These are phyloP conservation scores for Rosellinia necatrix DNA, from an alignment of 2,329 filamentous ascomycete species.

Conservation along the genomic window DNA sequence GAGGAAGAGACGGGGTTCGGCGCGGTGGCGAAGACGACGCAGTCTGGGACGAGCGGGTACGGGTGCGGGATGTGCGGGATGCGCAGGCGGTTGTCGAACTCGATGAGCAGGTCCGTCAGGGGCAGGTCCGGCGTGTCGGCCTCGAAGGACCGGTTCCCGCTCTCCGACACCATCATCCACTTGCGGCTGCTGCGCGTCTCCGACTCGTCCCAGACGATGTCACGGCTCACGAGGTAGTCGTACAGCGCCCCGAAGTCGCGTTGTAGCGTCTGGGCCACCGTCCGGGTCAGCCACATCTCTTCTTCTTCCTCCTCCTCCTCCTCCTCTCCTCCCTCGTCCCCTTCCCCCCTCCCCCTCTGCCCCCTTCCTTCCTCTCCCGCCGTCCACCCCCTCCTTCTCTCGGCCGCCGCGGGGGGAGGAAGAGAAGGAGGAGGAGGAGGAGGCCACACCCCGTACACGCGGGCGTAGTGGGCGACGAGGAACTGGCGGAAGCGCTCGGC, in stretches of 20 bases:
- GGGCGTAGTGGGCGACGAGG: constrained; percentile 61
- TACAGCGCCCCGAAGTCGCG: constrained; percentile 71
- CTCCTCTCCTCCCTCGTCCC: no score
- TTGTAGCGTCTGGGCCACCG: constrained; percentile 61
- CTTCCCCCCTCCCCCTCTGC: no score
- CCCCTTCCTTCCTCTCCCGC: no score
- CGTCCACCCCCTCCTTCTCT: no score
- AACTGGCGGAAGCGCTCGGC: constrained; percentile 66
- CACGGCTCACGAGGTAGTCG: constrained; percentile 71
- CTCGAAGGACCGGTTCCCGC: constrained; percentile 51
- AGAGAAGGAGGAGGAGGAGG: no score
- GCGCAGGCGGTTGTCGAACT: constrained; percentile 65
- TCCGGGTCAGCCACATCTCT: constrained; percentile 65
- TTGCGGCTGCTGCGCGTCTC: constrained; percentile 66
- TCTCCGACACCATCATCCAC: constrained; percentile 64
- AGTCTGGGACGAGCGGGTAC: constrained; percentile 66
- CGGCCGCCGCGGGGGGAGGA: no score
- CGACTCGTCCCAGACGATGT: constrained; percentile 67
- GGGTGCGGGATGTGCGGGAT: constrained; percentile 71
- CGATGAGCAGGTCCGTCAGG: constrained; percentile 68
- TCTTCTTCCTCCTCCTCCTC: no score
- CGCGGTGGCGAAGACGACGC: constrained; percentile 47
- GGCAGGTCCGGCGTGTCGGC: constrained; percentile 60
- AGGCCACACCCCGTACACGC: constrained; percentile 66
- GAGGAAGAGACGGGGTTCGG: no score